phyloP scores from a whole-genome alignment of 1,139 yeast species.

The Nakaseomyces delphensis region DNA sequence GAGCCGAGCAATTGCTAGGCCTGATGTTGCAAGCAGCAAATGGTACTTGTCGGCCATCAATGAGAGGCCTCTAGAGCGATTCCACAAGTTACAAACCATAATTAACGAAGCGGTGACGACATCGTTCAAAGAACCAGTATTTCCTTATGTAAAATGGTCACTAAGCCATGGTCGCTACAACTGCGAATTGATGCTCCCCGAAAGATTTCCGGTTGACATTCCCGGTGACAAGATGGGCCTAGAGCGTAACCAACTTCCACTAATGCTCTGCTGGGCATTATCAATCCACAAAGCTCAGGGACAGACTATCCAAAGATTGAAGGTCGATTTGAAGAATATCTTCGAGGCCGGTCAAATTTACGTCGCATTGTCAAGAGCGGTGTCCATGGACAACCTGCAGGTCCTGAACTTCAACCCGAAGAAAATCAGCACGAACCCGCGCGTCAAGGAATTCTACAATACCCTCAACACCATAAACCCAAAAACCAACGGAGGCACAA shows the following conservation, averaged over 20 bases:
- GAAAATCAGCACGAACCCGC: slow-evolving; percentile 55
- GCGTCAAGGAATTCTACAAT: slow-evolving; percentile 59
- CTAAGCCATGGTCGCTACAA: slow-evolving; percentile 19
- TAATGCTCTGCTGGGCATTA: slow-evolving; percentile 77
- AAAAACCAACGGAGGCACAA: too few species aligned
- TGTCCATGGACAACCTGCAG: slow-evolving; percentile 62
- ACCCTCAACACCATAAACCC: slow-evolving; percentile 32
- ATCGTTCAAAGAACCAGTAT: slow-evolving; percentile 20
- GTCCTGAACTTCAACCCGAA: slow-evolving; percentile 58
- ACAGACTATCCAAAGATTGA: slow-evolving; percentile 71
- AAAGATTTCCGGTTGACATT: slow-evolving; percentile 28
- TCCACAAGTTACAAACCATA: slow-evolving; percentile 29
- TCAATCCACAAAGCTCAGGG: slow-evolving; percentile 92
- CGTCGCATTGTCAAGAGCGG: slow-evolving; percentile 88
- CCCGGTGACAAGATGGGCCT: slow-evolving; percentile 28
- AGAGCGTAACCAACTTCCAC: slow-evolving; percentile 57
- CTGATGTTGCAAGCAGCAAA: slow-evolving; percentile 15
- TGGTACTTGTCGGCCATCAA: slow-evolving; percentile 23
- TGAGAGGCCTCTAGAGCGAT: slow-evolving; percentile 16
- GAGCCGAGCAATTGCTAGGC: slow-evolving; percentile 28
- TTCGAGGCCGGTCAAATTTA: slow-evolving; percentile 86
- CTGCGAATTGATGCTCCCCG: slow-evolving; percentile 26
- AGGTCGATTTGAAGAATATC: slow-evolving; percentile 59
- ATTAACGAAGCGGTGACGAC: slow-evolving; percentile 34
- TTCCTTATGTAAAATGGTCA: slow-evolving; percentile 53